Base-by-base conservation (phyloP, 2,329 filamentous ascomycete species). In the Fusarium cicatricum region DNA sequence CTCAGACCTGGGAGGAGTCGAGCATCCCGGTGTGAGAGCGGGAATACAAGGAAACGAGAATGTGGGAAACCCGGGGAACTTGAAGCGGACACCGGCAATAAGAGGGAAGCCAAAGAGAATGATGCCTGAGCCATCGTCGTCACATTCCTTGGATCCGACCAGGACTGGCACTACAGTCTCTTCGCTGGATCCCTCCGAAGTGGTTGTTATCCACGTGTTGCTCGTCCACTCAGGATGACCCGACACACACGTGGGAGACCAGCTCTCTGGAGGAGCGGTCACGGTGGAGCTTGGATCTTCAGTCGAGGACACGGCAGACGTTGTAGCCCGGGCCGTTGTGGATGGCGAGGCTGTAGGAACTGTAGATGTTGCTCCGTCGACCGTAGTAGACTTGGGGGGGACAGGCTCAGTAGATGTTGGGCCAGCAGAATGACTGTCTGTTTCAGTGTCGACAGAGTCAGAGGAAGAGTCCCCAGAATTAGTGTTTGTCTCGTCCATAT, bases 31-130 rank as follows among this genome's bases (percentile, higher is more conserved):
- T 11, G 26, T 28, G 26, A 28, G 26, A 28, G 11, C 26, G 5
- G 44, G 52, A 16, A 55, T 55, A 17, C 52, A 55, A 14, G 52
- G 45, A 34, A 55, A 49, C 4, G 44, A 55, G 33, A 55, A 39
- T 11, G 28, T 40, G 26, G 52, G 52, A 28, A 55, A 36, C n/a
- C 17, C 26, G 3, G 52, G 52, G 40, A 55, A 49, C 21, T 34
- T 41, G 45, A 55, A 49, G 5, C 42, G 31, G n/a, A 33, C 28
- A 29, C 33, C 33, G 15, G 32, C 39, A 16, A 49, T 21, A 14
- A 12, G 19, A 15, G 45, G 52, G 26, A 44, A 44, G 26, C 45
- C 45, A 26, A 55, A 55, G 44, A 55, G 15, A 31, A 55, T 34
- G 23, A 49, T 49, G 23, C 52, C 52, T 2, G 38, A 17, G 14